Conservation (phyloP, 164 flowering plant genomes). For the Nymphaea thermarum region DNA sequence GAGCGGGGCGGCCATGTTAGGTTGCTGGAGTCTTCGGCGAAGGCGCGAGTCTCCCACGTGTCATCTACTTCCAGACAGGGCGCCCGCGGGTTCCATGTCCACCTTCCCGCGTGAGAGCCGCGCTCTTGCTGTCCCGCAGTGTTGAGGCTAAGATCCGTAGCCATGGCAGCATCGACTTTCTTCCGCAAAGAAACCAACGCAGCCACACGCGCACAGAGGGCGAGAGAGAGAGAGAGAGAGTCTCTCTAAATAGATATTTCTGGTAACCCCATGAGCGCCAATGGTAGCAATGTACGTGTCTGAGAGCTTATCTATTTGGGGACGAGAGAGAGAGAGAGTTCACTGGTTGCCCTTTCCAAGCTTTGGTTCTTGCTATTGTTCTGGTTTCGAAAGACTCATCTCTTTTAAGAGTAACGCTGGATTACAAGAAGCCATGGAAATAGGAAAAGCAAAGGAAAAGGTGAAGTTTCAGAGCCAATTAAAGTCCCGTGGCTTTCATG, state of each 20-base stretch:
- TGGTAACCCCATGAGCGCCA: too few species aligned
- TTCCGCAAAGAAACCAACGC: background rate
- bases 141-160: background rate
- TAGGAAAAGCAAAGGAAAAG: too few species aligned
- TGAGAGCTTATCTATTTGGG: background rate
- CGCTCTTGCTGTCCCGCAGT: background rate
- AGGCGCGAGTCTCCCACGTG: conserved; percentile 76
- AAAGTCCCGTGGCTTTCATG: too few species aligned
- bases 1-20: conserved; percentile 77
- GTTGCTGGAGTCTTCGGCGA: conserved; percentile 48
- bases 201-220: background rate
- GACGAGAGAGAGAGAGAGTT: background rate
- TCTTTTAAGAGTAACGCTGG: too few species aligned
- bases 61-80: conserved; percentile 30
- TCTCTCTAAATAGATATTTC: too few species aligned
- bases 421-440: too few species aligned
- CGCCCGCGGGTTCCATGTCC: background rate
- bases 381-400: too few species aligned
- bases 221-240: background rate
- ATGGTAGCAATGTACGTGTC: too few species aligned
- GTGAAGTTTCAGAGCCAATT: too few species aligned
- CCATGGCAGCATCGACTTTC: background rate
- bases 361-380: background rate
- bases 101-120: background rate
- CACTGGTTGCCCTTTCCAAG: background rate